Evolutionary conservation across 192 early-diverging fungal species (phyloP).

Genomic region (Ambispora gerdemannii): DNA sequence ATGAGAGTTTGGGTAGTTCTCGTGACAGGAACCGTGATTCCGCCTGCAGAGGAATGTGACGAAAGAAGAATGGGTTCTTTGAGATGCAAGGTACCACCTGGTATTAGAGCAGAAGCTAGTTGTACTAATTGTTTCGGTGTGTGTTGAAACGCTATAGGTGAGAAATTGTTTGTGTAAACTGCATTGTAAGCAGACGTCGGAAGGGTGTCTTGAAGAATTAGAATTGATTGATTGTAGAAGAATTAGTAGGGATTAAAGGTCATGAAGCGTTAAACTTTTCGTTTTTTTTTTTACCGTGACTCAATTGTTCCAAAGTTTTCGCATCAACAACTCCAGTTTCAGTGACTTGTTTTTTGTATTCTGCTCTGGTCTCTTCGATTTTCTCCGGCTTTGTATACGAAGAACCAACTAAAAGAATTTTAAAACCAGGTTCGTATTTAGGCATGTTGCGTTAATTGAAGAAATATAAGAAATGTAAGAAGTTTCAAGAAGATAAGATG

Average conservation of each 20-base stretch:
- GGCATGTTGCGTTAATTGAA: no score
- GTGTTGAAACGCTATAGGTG: conserved; percentile 62
- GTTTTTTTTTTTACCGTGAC: background rate
- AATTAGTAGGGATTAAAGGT: background rate
- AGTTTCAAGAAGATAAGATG: no score
- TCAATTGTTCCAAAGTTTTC: background rate
- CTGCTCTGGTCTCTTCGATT: background rate
- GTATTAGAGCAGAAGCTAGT: conserved; percentile 61
- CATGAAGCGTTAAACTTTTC: background rate
- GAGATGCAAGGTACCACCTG: conserved; percentile 64
- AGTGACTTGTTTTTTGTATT: background rate
- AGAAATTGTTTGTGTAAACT: conserved; percentile 54
- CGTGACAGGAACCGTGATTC: conserved; percentile 47
- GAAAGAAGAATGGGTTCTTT: conserved; percentile 65
- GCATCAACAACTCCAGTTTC: background rate
- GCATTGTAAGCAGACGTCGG: conserved; percentile 56
- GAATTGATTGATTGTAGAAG: background rate
- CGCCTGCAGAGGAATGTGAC: conserved; percentile 37
- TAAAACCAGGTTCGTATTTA: background rate
- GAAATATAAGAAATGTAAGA: no score
- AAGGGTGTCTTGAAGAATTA: conserved; percentile 44
- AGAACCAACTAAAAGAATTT: conserved; percentile 5
- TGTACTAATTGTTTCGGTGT: conserved; percentile 56
- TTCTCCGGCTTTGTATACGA: background rate
- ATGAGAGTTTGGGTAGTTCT: conserved; percentile 60